Evolutionary conservation across 495 filamentous ascomycete genomes (phyloP).

Genomic region (Clavariopsis aquatica): DNA sequence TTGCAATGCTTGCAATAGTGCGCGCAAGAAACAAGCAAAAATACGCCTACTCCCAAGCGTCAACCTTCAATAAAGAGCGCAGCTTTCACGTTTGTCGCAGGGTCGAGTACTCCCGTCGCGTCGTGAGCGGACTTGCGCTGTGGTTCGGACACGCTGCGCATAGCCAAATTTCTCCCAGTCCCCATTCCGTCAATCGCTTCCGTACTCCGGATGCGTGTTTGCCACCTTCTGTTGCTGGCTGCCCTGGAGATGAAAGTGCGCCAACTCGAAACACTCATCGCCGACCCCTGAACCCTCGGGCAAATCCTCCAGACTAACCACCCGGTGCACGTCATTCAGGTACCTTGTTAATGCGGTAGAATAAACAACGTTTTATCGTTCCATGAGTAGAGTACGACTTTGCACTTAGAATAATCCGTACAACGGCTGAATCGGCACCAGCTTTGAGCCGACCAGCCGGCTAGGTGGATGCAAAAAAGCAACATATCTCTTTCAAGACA

Average conservation of each 20-base stretch:
- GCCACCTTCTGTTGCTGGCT: not conserved
- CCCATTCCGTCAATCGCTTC: not conserved
- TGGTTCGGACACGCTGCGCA: not conserved
- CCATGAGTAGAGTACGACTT: not conserved
- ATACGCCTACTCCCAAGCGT: not conserved
- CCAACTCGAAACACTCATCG: constrained; percentile 7
- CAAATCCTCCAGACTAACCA: not conserved
- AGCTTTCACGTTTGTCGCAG: not conserved
- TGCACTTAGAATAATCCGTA: not conserved
- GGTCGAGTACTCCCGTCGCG: not conserved
- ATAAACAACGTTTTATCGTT: not conserved
- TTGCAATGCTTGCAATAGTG: constrained; percentile 3
- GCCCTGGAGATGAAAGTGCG: not conserved
- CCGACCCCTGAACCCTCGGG: not conserved
- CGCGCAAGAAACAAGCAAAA: not conserved
- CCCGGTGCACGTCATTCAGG: no score
- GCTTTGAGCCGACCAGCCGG: not conserved
- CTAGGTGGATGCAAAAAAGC: not conserved
- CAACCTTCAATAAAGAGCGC: not conserved
- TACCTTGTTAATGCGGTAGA: no score
- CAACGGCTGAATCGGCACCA: not conserved
- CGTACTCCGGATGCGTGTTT: constrained; percentile 1
- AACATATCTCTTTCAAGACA: not conserved
- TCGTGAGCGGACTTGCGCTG: not conserved
- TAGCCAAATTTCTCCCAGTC: not conserved